phyloP scores from a whole-genome alignment of 116 monocot genomes.

The Iris pallida region DNA sequence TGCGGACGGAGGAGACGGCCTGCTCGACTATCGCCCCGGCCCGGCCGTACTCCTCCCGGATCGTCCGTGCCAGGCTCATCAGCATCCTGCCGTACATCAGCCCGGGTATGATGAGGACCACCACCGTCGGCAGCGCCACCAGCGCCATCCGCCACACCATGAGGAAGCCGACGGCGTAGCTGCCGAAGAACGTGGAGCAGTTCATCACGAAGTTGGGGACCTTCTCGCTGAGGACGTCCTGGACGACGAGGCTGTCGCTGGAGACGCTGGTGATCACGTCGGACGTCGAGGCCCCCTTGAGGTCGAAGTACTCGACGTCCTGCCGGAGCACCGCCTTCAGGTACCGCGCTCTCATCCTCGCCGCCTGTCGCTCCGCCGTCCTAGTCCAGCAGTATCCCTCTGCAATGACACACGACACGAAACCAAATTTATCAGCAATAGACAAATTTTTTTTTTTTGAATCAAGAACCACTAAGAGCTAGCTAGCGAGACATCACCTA shows the following conservation, averaged over 20 bases:
- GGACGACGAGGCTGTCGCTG: conserved; percentile 73
- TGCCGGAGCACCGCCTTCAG: conserved; percentile 71
- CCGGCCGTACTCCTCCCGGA: conserved; percentile 50
- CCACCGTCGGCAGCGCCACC: conserved; percentile 42
- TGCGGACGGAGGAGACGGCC: conserved; percentile 65
- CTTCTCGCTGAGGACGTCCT: conserved; percentile 89
- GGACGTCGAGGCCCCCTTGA: conserved; percentile 47
- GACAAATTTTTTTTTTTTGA: too few species aligned
- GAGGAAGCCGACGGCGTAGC: conserved; percentile 50
- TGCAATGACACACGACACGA: conserved; percentile 14
- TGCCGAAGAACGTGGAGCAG: conserved; percentile 38
- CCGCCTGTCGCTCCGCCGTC: conserved; percentile 73
- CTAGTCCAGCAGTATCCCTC: conserved; percentile 90
- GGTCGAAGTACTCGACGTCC: conserved; percentile 82
- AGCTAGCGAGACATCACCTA: conserved; percentile 56
- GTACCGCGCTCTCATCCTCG: conserved; percentile 65
- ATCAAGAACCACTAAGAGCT: too few species aligned
- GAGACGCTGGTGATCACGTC: conserved; percentile 87
- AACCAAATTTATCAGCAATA: conserved; percentile 2
- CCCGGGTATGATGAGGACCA: conserved; percentile 73
- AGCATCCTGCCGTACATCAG: conserved; percentile 64
- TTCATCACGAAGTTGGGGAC: conserved; percentile 81
- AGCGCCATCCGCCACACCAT: conserved; percentile 60
- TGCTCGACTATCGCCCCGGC: conserved; percentile 62
- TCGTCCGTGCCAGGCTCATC: conserved; percentile 41